phyloP scores from a whole-genome alignment of 83 land plant genomes.

The Diphasiastrum complanatum region DNA sequence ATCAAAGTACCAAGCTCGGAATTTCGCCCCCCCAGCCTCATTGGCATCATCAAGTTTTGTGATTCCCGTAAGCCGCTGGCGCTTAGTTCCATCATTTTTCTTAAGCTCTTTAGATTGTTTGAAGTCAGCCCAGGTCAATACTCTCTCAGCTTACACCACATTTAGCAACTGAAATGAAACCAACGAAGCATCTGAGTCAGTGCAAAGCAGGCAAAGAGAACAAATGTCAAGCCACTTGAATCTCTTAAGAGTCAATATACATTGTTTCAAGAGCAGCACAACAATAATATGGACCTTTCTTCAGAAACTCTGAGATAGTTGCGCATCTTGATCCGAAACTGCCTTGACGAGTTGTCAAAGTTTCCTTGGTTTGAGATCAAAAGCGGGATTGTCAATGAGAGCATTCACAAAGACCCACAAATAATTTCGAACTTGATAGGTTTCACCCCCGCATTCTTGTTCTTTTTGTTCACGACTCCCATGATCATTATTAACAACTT shows the following conservation, averaged over 20 bases:
- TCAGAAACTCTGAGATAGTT: slow-evolving; percentile 62
- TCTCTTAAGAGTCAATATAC: neutral
- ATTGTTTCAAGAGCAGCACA: neutral
- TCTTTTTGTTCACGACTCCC: slow-evolving; percentile 77
- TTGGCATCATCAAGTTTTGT: slow-evolving; percentile 92
- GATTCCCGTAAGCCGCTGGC: slow-evolving; percentile 50
- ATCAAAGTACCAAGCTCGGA: slow-evolving; percentile 88
- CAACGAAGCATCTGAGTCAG: neutral
- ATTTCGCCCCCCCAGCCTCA: slow-evolving; percentile 79
- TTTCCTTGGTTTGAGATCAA: slow-evolving; percentile 99
- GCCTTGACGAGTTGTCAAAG: slow-evolving; percentile 79
- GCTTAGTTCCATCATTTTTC: slow-evolving; percentile 92
- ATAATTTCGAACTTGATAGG: slow-evolving; percentile 72
- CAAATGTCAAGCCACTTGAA: neutral
- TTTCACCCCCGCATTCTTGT: slow-evolving; percentile 75
- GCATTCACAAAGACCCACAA: slow-evolving; percentile 99
- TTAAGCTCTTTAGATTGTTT: slow-evolving; percentile 92
- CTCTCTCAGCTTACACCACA: slow-evolving; percentile 84
- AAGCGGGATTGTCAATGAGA: slow-evolving; percentile 95
- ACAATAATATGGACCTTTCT: slow-evolving; percentile 51
- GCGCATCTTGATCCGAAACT: slow-evolving; percentile 92
- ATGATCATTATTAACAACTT: slow-evolving; percentile 55
- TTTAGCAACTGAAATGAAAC: slow-evolving; percentile 49
- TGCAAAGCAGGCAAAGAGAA: slow-evolving; percentile 1
- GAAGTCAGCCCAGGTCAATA: slow-evolving; percentile 91